Evolutionary conservation across 805 yeast species (phyloP).

Genomic region (Candida andamanensis): DNA sequence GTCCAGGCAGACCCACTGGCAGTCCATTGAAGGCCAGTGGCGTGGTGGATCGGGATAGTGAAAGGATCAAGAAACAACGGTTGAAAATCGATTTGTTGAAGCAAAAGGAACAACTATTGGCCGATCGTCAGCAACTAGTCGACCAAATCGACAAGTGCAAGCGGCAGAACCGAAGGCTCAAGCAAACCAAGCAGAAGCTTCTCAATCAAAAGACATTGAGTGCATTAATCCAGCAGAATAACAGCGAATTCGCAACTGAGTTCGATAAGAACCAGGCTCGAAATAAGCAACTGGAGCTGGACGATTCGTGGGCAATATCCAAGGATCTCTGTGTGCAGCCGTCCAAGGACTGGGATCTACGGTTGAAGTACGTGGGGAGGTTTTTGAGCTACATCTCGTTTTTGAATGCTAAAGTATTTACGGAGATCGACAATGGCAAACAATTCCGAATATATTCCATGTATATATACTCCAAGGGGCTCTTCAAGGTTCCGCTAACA

Average conservation of each 20-base stretch:
- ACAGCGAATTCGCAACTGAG: constrained; percentile 8
- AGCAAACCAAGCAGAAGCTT: constrained; percentile 11
- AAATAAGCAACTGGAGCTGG: constrained; percentile 6
- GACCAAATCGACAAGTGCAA: constrained; percentile 14
- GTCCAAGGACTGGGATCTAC: constrained; percentile 25
- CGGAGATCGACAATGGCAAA: constrained; percentile 10
- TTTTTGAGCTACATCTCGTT: constrained; percentile 23
- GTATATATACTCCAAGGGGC: constrained; percentile 11
- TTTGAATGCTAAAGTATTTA: constrained; percentile 10
- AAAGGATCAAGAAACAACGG: constrained; percentile 7
- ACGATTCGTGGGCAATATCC: constrained; percentile 17
- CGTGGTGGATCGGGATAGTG: not conserved
- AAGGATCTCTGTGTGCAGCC: constrained; percentile 31
- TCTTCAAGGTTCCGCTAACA: constrained; percentile 3
- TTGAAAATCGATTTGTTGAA: constrained; percentile 13
- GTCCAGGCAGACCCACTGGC: not conserved
- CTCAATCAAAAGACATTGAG: constrained; percentile 13
- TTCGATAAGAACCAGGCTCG: too few relatives aligned
- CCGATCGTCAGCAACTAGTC: constrained; percentile 9
- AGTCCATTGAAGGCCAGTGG: not conserved
- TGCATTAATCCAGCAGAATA: constrained; percentile 17
- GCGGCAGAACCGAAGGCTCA: constrained; percentile 5
- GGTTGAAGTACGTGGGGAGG: constrained; percentile 19
- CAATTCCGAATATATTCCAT: constrained; percentile 5
- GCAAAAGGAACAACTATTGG: constrained; percentile 16